Evolutionary conservation across 2,329 filamentous ascomycete genomes (phyloP), one percentile per base, ranked within the genome.

Genomic region (Colletotrichum lindemuthianum): DNA sequence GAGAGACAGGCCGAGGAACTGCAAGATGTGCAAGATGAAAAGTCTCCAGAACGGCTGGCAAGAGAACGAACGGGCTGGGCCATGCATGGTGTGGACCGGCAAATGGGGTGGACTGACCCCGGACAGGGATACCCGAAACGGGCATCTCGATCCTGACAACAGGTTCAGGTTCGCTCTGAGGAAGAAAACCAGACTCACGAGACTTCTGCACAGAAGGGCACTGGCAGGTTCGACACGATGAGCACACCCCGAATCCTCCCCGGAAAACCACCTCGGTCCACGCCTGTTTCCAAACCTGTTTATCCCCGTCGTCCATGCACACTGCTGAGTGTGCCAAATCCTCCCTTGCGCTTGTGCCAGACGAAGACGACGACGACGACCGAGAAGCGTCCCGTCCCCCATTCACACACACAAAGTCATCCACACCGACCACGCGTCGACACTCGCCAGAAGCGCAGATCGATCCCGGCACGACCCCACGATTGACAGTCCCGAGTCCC

Each of bases 31-130:
- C 44, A 15, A 44, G 45, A 5, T 8, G 15, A 32, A 10, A 40
- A 5, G 11, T 47, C 43, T 15, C 36, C 57, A 60, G 49, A 15
- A 24, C 9, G 39, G 4, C 10, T 48, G 45, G 24, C 45, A 33
- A 52, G 45, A 49, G 51, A 61, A 65, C 61, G 51, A 61, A 65
- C 61, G 58, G 58, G 56, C 61, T 61, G 37, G 61, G 52, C 24
- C 61, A 33, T 49, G 33, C 33, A 13, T 24, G 48, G 44, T 13
- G 54, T 61, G 61, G 61, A 51, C 61, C 58, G n/a, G 32, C 16
- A 37, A 40, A 24, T 15, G 34, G 50, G 36, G 51, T 56, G 58
- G 58, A 45, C 44, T 55, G 45, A 51, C 57, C 57, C 61, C 57
- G 41, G 60, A 60, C 50, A 33, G 54, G 44, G 34, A 34, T 60